These are phyloP conservation scores for Ceriops decandra DNA, from an alignment of 345 rosid species.

Conservation along the genomic window DNA sequence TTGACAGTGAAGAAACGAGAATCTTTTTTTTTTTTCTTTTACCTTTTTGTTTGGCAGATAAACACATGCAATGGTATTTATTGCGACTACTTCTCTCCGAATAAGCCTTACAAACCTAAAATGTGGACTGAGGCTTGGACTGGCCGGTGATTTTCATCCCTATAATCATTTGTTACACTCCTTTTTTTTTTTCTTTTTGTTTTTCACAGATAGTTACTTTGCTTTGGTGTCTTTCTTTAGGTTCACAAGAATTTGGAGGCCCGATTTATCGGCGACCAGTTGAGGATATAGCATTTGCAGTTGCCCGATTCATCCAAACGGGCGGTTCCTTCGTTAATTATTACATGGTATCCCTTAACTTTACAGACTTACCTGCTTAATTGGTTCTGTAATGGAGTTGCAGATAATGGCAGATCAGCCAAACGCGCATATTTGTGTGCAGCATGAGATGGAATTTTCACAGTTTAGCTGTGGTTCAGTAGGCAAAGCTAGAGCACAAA, in stretches of 20 bases:
- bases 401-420: background rate
- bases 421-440: background rate
- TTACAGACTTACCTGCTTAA: background rate
- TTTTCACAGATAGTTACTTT: background rate
- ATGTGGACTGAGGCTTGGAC: slow-evolving; percentile 38
- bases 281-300: slow-evolving; percentile 31
- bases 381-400: background rate
- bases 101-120: slow-evolving; percentile 32
- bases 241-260: slow-evolving; percentile 30
- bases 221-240: slow-evolving; percentile 2
- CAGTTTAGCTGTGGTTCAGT: background rate
- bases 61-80: slow-evolving; percentile 32
- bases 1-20: background rate
- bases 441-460: background rate
- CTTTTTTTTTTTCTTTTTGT: too few species aligned
- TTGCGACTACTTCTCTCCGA: slow-evolving; percentile 28
- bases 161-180: background rate
- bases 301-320: slow-evolving; percentile 30
- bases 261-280: slow-evolving; percentile 27
- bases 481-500: slow-evolving; percentile 4
- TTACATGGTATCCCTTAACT: slow-evolving; percentile 25
- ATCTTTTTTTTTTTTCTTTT: background rate
- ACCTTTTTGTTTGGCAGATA: slow-evolving; percentile 14
- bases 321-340: slow-evolving; percentile 33
- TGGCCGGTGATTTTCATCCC: slow-evolving; percentile 14